Conservation (phyloP, 257 asterid genomes). For the Paulownia fortunei region DNA sequence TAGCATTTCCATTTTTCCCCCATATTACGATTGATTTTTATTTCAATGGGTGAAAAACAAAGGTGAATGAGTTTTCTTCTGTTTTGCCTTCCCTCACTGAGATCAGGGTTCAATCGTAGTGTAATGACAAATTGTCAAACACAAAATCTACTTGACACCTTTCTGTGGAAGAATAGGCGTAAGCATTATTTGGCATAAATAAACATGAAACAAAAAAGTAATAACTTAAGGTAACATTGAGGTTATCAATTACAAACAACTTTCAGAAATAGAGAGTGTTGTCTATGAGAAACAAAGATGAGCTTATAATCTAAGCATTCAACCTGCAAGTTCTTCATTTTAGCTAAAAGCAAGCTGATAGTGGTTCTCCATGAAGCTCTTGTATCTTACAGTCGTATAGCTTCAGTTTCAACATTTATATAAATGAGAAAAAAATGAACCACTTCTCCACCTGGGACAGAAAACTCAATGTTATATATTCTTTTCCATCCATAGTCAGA, state of each 20-base stretch:
- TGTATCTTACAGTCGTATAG: slow-evolving; percentile 7
- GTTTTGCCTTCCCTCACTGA: not conserved
- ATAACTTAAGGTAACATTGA: not conserved
- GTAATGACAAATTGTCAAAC: not conserved
- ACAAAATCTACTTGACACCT: not conserved
- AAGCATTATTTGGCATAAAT: slow-evolving; percentile 17
- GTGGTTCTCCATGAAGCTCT: slow-evolving; percentile 47
- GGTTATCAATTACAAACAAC: not conserved
- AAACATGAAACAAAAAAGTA: not conserved
- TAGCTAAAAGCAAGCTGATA: slow-evolving; percentile 45
- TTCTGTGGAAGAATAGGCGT: slow-evolving; percentile 1
- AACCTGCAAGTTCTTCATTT: slow-evolving; percentile 60
- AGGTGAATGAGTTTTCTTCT: not conserved
- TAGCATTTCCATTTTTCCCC: not conserved
- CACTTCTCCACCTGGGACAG: slow-evolving; percentile 40
- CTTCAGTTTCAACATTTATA: slow-evolving; percentile 26
- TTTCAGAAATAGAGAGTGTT: not conserved
- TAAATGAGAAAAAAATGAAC: slow-evolving; percentile 15
- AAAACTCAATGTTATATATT: slow-evolving; percentile 26
- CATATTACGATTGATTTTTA: not conserved
- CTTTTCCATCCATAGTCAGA: not conserved
- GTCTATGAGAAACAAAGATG: not conserved
- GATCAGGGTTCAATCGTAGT: not conserved
- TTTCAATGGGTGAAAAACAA: not conserved
- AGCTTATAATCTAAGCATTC: slow-evolving; percentile 5